Conservation (phyloP, 495 filamentous ascomycete genomes). For the Amphirosellinia nigrospora region DNA sequence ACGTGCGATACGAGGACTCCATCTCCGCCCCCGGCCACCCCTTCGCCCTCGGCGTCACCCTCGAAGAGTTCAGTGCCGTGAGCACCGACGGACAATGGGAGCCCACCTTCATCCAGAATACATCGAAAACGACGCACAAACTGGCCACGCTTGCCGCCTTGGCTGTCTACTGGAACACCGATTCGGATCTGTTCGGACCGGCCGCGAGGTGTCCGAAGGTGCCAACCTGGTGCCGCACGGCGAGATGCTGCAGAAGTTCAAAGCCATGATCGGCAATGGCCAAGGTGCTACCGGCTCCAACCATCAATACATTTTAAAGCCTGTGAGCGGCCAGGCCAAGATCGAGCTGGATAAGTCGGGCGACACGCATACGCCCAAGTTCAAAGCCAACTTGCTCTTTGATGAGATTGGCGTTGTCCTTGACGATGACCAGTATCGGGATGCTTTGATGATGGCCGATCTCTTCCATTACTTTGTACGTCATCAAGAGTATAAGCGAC, state of each 20-base stretch:
- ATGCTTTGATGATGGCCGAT: slow-evolving; percentile 96
- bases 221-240: slow-evolving; percentile 59
- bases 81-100: slow-evolving; percentile 94
- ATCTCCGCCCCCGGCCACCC: slow-evolving; percentile 93
- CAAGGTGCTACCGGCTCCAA: slow-evolving; percentile 56
- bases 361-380: slow-evolving; percentile 76
- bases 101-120: slow-evolving; percentile 91
- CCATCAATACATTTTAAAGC: slow-evolving; percentile 94
- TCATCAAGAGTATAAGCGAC: slow-evolving; percentile 95
- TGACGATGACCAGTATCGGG: slow-evolving; percentile 95
- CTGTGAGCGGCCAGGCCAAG: slow-evolving; percentile 89
- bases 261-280: slow-evolving; percentile 73
- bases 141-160: slow-evolving; percentile 85
- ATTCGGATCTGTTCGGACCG: slow-evolving; percentile 80
- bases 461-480: slow-evolving; percentile 98
- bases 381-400: slow-evolving; percentile 89
- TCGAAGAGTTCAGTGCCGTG: slow-evolving; percentile 94
- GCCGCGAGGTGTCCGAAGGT: slow-evolving; percentile 69
- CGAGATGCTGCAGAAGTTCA: slow-evolving; percentile 76
- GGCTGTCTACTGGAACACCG: slow-evolving; percentile 97
- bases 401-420: slow-evolving; percentile 95
- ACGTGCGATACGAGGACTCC: slow-evolving; percentile 97
- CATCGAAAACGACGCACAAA: slow-evolving; percentile 83
- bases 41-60: slow-evolving; percentile 87
- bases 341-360: slow-evolving; percentile 93